A percentile compares a stretch with the other conserved stretches of the same genome.
These are phyloP conservation scores for Kodamaea fungicola DNA, from an alignment of 1,139 yeast genomes.

Conservation along the genomic window DNA sequence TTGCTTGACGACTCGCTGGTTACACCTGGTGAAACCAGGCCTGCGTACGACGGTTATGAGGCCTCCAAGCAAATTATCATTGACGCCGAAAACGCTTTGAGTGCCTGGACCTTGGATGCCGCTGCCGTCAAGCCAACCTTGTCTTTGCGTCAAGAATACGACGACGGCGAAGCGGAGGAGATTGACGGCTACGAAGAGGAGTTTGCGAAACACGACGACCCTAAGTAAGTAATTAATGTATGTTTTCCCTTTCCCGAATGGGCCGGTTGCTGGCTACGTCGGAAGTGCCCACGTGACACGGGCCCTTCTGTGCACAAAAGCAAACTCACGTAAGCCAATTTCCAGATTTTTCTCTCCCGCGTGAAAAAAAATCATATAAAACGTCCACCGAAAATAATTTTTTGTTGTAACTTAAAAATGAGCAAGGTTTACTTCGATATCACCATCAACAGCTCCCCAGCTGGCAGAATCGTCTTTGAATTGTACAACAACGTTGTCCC, in stretches of 20 bases:
- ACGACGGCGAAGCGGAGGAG: constrained; percentile 50
- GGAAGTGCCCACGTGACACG: no score
- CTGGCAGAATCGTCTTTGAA: constrained; percentile 78
- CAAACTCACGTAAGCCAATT: no score
- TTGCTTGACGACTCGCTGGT: constrained; percentile 81
- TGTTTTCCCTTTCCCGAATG: no score
- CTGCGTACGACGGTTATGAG: constrained; percentile 83
- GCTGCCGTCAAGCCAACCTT: constrained; percentile 80
- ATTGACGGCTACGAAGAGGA: constrained; percentile 47
- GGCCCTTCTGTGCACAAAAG: no score
- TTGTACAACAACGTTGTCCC: constrained; percentile 94
- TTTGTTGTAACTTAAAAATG: constrained; percentile 23
- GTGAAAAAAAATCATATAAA: background rate
- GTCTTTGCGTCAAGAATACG: constrained; percentile 74
- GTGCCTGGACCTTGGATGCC: constrained; percentile 77
- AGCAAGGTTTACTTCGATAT: constrained; percentile 74
- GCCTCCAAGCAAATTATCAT: constrained; percentile 83
- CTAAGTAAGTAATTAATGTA: background rate
- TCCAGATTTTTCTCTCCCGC: no score
- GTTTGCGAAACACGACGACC: constrained; percentile 39
- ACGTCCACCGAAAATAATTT: background rate
- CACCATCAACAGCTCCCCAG: constrained; percentile 58
- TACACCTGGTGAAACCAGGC: constrained; percentile 89
- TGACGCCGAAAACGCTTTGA: constrained; percentile 81
- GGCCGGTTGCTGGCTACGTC: background rate